phyloP scores from a whole-genome alignment of 345 rosid species.

The Citrus unshiu region DNA sequence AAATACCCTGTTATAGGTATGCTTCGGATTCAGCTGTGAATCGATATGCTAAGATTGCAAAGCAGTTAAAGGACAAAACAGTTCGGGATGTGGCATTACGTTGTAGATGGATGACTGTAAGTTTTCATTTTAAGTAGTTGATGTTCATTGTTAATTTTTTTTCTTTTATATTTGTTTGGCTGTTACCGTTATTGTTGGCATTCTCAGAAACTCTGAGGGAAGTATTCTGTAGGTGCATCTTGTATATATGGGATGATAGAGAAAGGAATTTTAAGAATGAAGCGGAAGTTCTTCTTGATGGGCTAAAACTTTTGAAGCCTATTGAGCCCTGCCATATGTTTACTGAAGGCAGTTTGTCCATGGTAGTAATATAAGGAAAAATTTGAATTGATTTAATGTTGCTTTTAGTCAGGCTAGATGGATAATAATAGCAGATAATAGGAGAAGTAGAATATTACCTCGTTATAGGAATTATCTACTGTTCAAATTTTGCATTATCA shows the following conservation, averaged over 20 bases:
- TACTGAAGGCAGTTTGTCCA: background rate
- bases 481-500: background rate
- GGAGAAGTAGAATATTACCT: too few species aligned
- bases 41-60: constrained; percentile 85
- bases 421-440: background rate
- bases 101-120: constrained; percentile 81
- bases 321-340: background rate
- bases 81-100: constrained; percentile 82
- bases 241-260: background rate
- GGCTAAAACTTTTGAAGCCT: background rate
- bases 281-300: background rate
- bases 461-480: too few species aligned
- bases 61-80: constrained; percentile 70
- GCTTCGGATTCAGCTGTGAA: constrained; percentile 50
- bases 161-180: background rate
- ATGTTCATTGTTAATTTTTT: background rate
- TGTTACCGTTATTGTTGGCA: background rate
- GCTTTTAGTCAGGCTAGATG: background rate
- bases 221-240: background rate
- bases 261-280: background rate
- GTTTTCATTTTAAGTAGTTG: constrained; percentile 19
- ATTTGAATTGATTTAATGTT: background rate
- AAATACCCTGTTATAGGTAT: constrained; percentile 35
- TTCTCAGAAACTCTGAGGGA: background rate
- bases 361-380: background rate